Percentiles rank a stretch among this genome's conserved stretches.
Conservation (phyloP, 176 grass and related monocot species). For the Aegilops bicornis region DNA sequence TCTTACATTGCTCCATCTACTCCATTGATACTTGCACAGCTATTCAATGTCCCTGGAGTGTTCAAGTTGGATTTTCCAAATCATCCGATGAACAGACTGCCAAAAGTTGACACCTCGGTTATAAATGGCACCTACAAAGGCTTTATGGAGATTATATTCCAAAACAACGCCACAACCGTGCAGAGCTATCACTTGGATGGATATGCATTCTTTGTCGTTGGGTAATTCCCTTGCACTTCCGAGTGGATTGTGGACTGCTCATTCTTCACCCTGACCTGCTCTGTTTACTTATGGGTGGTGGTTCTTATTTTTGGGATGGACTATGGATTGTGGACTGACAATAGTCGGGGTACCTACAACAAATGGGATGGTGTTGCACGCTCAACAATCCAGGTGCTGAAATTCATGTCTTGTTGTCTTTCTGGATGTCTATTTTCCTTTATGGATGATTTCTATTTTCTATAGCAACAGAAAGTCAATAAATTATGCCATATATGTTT, state of each 20-base stretch:
- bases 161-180: slow-evolving; percentile 74
- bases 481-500: not conserved
- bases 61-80: slow-evolving; percentile 95
- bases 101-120: slow-evolving; percentile 82
- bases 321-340: slow-evolving; percentile 89
- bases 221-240: slow-evolving; percentile 45
- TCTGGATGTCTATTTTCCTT: not conserved
- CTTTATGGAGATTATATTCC: slow-evolving; percentile 97
- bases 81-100: slow-evolving; percentile 66
- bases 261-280: not conserved
- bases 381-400: slow-evolving; percentile 74
- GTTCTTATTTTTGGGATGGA: slow-evolving; percentile 65
- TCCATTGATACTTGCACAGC: slow-evolving; percentile 75
- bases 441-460: not conserved
- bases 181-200: slow-evolving; percentile 97
- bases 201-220: slow-evolving; percentile 93
- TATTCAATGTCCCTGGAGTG: slow-evolving; percentile 74
- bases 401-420: not conserved
- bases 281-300: not conserved
- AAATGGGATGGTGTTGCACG: slow-evolving; percentile 99
- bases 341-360: slow-evolving; percentile 86
- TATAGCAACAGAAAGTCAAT: not conserved
- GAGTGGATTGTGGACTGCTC: too few species aligned
- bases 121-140: slow-evolving; percentile 95
- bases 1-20: slow-evolving; percentile 80